phyloP scores from a whole-genome alignment of 140 eudicot species.

The Ambrosia hybrid region DNA sequence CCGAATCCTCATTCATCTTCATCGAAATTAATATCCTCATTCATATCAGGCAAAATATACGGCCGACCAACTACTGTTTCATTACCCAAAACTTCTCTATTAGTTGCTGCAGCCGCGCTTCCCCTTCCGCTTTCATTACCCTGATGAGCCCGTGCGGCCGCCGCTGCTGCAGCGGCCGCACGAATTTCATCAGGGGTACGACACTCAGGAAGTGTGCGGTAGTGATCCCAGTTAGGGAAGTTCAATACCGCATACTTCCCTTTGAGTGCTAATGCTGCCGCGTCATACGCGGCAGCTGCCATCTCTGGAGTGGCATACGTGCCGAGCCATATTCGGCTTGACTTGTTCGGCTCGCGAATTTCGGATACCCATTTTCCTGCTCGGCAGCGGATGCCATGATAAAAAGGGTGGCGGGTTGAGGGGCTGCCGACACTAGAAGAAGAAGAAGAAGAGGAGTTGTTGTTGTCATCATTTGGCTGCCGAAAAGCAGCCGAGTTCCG shows the following conservation, averaged over 20 bases:
- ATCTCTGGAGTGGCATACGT: conserved; percentile 63
- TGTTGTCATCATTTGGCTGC: not conserved
- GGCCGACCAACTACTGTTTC: conserved; percentile 50
- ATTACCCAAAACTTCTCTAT: conserved; percentile 37
- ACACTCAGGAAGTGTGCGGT: conserved; percentile 41
- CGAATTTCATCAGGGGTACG: conserved; percentile 54
- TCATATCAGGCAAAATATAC: conserved; percentile 45
- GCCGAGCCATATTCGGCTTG: conserved; percentile 67
- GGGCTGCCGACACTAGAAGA: conserved; percentile 10
- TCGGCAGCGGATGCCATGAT: conserved; percentile 42
- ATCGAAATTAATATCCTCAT: conserved; percentile 36
- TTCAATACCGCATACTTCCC: conserved; percentile 43
- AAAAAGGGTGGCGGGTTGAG: conserved; percentile 42
- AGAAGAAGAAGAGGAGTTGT: not conserved
- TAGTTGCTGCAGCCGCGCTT: not conserved
- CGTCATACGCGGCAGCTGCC: conserved; percentile 82
- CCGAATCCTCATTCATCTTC: conserved; percentile 38
- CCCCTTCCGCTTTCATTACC: not conserved
- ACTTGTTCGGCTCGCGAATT: conserved; percentile 65
- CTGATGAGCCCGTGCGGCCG: not conserved
- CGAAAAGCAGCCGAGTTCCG: conserved; percentile 18
- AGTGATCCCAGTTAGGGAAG: conserved; percentile 41
- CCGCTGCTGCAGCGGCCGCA: conserved; percentile 53
- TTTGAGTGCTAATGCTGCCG: conserved; percentile 57
- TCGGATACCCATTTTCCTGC: conserved; percentile 67